Base-by-base conservation (phyloP, 202 grass and related monocot species). In the Setaria italica region DNA sequence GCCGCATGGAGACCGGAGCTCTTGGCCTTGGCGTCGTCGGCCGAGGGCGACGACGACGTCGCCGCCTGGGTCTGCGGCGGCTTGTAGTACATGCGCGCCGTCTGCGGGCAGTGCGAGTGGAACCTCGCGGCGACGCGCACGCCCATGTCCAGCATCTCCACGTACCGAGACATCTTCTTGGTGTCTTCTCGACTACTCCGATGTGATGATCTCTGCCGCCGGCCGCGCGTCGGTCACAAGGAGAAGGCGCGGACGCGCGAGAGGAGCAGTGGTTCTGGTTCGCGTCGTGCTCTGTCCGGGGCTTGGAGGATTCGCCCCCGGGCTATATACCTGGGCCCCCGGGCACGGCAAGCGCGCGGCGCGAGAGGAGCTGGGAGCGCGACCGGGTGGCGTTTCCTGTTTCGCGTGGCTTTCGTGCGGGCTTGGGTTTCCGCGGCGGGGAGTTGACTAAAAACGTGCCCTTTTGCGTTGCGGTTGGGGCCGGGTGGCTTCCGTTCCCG, bases 1-100 rank as follows among this genome's bases (percentile, higher is more conserved):
- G 67, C 20, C 2, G 69, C 53, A 1, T 34, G 62, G n/a, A 49
- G 20, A 5, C 56, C 80, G 35, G 55, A 88, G 47, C 66, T 70
- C 30, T 11, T 20, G 5, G 47, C 39, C 58, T 47, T 83, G 67
- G 17, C 57, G 46, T 16, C 80, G 7, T 60, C 70, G 4, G 66
- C n/a, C 5, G 83, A 13, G 4, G 83, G 69, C 0, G 71, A 2
- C 3, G 77, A 5, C 0, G 77, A 41, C 43, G 69, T 0, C 59
- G 93, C 4, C 69, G 11, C 3, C 20, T 35, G 5, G 21, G 59
- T 81, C 30, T 80, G 82, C 12, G 90, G 90, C 58, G 85, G 93
- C 75, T 92, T 95, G 90, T 95, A 95, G 88, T 95, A 95, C 88
- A 88, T 85, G 34, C 90, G 85, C 19, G 90, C 90, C 57, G 93